Evolutionary conservation across 2,329 filamentous ascomycete genomes (phyloP), one percentile per base, ranked within the genome.

Genomic region (Xylariaceae sp.): DNA sequence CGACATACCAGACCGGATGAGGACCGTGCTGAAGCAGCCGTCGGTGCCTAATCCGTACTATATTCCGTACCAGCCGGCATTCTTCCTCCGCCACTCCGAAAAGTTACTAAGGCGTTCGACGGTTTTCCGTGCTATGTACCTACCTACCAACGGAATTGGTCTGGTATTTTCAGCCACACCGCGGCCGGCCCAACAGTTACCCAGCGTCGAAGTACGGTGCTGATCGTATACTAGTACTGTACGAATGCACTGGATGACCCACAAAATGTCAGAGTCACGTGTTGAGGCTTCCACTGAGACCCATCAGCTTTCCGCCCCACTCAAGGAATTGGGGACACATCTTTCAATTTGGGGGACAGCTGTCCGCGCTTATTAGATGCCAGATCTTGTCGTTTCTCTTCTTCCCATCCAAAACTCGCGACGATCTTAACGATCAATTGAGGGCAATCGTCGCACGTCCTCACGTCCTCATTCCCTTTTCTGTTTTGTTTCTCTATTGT

Each of bases 261-360:
- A 41, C 11, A 13, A 13, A 41, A 41, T 8, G 9, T 41, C 37
- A 41, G 13, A 45, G 34, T 65, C 64, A 65, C 64, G 64, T 65
- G 64, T 55, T 8, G 34, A 48, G 58, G 51, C n/a, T n/a, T 15
- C 37, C 7, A 41, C 9, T 41, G 37, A 41, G 23, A 5, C 23
- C 23, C 23, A 30, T 30, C 5, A 30, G 23, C 51, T 56, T 53
- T 44, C 18, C 57, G 62, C 67, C 69, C 68, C 67, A 67, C 66
- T 61, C 57, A 56, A 62, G 55, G 64, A 64, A 66, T 69, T 69
- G 67, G 65, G 68, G 69, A 71, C 69, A 70, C 69, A 70, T 71
- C 67, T 68, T 66, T 67, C 67, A 68, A 70, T 69, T 68, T 64
- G 64, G 66, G 37, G 56, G 64, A 56, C 47, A 61, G 53, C 56